These are phyloP conservation scores for Oryza australiensis DNA, from an alignment of 176 grass and related monocot species.

Conservation along the genomic window DNA sequence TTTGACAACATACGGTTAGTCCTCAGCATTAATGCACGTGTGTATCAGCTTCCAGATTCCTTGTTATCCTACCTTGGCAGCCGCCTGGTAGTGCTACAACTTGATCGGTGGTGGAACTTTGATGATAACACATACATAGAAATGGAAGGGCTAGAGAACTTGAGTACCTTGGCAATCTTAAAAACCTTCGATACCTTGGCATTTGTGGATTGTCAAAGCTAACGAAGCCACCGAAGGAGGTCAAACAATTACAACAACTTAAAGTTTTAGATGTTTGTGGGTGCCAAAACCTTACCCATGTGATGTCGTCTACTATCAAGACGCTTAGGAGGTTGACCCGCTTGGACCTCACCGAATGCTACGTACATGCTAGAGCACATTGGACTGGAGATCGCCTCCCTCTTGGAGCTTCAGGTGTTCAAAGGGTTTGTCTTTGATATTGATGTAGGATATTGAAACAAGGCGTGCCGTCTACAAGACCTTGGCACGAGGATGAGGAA, in stretches of 20 bases:
- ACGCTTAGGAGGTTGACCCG: slow-evolving; percentile 20
- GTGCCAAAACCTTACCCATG: slow-evolving; percentile 36
- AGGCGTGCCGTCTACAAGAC: neutral
- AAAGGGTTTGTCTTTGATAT: slow-evolving; percentile 48
- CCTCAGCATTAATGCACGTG: slow-evolving; percentile 40
- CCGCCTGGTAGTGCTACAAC: slow-evolving; percentile 17
- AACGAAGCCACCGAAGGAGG: neutral
- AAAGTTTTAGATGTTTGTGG: slow-evolving; percentile 38
- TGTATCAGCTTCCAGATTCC: slow-evolving; percentile 8
- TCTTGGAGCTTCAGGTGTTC: slow-evolving; percentile 30
- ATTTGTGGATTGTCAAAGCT: slow-evolving; percentile 38
- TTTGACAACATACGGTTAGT: neutral
- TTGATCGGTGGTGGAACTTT: slow-evolving; percentile 19
- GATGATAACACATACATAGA: slow-evolving; percentile 45
- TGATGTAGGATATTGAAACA: neutral
- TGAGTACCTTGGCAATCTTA: neutral
- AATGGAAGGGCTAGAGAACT: neutral
- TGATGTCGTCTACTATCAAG: neutral
- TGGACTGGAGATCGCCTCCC: neutral
- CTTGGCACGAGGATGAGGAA: neutral
- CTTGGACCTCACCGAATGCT: slow-evolving; percentile 54
- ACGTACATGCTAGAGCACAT: slow-evolving; percentile 56
- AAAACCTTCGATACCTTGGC: slow-evolving; percentile 37
- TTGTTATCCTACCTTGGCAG: neutral
- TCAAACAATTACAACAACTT: neutral